phyloP scores from a whole-genome alignment of 352 stramenopile species.

The Globisporangium parvum region DNA sequence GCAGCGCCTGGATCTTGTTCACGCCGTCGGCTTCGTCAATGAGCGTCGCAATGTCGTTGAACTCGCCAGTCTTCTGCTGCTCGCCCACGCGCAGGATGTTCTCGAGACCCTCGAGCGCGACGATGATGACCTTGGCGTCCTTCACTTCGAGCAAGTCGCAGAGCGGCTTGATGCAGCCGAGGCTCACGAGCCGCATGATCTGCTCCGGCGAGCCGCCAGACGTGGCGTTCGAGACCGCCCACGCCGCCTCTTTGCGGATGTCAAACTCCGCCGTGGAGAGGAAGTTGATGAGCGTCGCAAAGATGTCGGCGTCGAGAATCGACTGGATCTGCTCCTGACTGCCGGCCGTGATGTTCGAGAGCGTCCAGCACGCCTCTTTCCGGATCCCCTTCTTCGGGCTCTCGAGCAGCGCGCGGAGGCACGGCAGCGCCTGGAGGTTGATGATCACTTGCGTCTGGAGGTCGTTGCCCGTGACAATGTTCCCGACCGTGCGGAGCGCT shows the following conservation, averaged over 20 bases:
- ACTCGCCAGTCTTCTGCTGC: slow-evolving; percentile 54
- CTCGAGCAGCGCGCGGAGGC: slow-evolving; percentile 92
- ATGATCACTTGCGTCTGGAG: slow-evolving; percentile 99
- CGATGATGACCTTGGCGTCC: slow-evolving; percentile 98
- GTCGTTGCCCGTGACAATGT: slow-evolving; percentile 99
- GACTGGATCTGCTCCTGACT: slow-evolving; percentile 99
- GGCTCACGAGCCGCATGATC: slow-evolving; percentile 95
- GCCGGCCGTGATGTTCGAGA: slow-evolving; percentile 99
- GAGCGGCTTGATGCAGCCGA: slow-evolving; percentile 96
- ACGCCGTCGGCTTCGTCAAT: slow-evolving; percentile 96
- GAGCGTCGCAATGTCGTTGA: slow-evolving; percentile 94
- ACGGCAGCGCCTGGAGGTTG: slow-evolving; percentile 96
- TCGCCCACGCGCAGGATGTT: slow-evolving; percentile 97
- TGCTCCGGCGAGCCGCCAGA: slow-evolving; percentile 91
- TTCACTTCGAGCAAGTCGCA: slow-evolving; percentile 95
- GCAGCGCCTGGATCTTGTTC: slow-evolving; percentile 96
- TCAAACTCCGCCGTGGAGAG: slow-evolving; percentile 97
- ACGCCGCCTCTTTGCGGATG: slow-evolving; percentile 83
- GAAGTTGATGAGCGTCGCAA: slow-evolving; percentile 95
- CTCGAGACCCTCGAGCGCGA: slow-evolving; percentile 97
- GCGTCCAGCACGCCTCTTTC: slow-evolving; percentile 99
- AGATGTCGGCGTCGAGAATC: slow-evolving; percentile 97
- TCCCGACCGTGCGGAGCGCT: slow-evolving; percentile 89
- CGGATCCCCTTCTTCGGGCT: slow-evolving; percentile 97
- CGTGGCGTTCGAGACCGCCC: slow-evolving; percentile 83